Percentiles rank a stretch among this genome's conserved stretches.
Evolutionary conservation across 352 stramenopile genomes (phyloP).

Genomic region (Phytophthora syringae): DNA sequence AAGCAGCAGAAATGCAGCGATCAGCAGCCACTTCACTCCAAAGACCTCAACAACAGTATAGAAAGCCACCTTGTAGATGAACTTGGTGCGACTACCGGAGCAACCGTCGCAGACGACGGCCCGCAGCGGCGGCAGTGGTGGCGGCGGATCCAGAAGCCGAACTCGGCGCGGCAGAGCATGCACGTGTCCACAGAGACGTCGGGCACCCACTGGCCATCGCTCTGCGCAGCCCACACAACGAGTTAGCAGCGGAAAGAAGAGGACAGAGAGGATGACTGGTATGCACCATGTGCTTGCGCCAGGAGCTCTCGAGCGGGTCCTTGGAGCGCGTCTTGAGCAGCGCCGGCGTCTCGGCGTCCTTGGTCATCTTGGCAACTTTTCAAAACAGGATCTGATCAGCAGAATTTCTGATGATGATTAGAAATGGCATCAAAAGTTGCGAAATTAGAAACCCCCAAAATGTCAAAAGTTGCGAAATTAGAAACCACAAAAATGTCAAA

Average conservation of each 20-base stretch:
- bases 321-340: slow-evolving; percentile 78
- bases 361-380: slow-evolving; percentile 32
- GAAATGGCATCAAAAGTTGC: too few species aligned
- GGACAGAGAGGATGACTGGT: not conserved
- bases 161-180: slow-evolving; percentile 87
- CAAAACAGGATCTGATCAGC: too few species aligned
- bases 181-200: slow-evolving; percentile 81
- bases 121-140: slow-evolving; percentile 90
- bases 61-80: slow-evolving; percentile 83
- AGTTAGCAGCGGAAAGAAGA: slow-evolving; percentile 4
- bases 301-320: slow-evolving; percentile 88
- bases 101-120: slow-evolving; percentile 83
- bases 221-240: slow-evolving; percentile 36
- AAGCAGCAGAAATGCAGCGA: not conserved
- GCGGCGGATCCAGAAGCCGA: slow-evolving; percentile 87
- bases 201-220: slow-evolving; percentile 85
- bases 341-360: slow-evolving; percentile 41
- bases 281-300: slow-evolving; percentile 84
- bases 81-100: slow-evolving; percentile 79
- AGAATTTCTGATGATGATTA: too few species aligned
- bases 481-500: not conserved
- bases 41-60: not conserved
- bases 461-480: too few species aligned
- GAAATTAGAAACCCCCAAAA: too few species aligned
- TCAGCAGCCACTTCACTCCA: too few species aligned